phyloP scores from a whole-genome alignment of 2,329 filamentous ascomycete species.

The Alternaria sp. region DNA sequence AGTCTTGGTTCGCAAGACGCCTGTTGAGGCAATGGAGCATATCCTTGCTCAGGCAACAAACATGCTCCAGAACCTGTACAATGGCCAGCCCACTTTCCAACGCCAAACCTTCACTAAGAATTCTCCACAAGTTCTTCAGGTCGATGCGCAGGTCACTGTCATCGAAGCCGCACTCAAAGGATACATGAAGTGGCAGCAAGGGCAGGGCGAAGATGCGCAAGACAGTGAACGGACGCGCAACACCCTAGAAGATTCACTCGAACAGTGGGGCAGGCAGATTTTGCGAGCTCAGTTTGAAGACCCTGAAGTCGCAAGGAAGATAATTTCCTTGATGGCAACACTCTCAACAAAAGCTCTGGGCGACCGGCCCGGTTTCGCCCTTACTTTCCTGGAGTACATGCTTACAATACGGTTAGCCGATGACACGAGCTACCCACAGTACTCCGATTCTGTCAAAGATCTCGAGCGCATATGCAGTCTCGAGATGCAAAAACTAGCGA shows the following conservation, averaged over 20 bases:
- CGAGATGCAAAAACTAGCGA: conserved; percentile 86
- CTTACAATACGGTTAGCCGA: conserved; percentile 81
- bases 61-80: conserved; percentile 78
- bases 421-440: conserved; percentile 73
- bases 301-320: conserved; percentile 81
- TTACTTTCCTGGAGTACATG: conserved; percentile 90
- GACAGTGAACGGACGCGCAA: conserved; percentile 60
- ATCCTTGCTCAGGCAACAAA: conserved; percentile 82
- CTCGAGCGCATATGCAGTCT: conserved; percentile 84
- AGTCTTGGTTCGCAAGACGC: conserved; percentile 79
- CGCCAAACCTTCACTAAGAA: conserved; percentile 65
- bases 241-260: conserved; percentile 69
- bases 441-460: conserved; percentile 89
- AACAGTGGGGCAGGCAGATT: conserved; percentile 77
- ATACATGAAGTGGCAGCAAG: conserved; percentile 79
- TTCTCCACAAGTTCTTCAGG: conserved; percentile 75
- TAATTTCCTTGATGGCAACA: conserved; percentile 82
- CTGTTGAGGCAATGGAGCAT: conserved; percentile 85
- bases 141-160: conserved; percentile 89
- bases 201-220: conserved; percentile 61
- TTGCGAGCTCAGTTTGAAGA: conserved; percentile 79
- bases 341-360: conserved; percentile 84
- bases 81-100: conserved; percentile 71
- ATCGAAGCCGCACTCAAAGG: conserved; percentile 90
- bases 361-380: conserved; percentile 79